Percentiles rank a stretch among this genome's conserved stretches.
Conservation (phyloP, 768 basidiomycete species). For the Leccinum incarnatum region DNA sequence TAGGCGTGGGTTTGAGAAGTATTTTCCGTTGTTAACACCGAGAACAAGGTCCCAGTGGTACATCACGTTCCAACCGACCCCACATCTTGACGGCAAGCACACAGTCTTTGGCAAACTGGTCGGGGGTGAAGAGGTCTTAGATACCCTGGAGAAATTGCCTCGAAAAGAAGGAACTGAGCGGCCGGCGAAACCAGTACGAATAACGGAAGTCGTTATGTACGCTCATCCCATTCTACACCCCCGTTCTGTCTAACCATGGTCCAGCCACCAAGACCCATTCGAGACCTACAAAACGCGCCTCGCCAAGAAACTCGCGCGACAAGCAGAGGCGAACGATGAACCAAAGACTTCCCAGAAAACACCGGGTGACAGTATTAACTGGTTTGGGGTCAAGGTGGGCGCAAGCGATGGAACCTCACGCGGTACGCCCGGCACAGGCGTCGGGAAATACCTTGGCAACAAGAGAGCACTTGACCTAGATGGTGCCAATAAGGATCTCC, state of each 20-base stretch:
- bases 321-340: slow-evolving; percentile 30
- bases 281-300: slow-evolving; percentile 87
- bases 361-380: slow-evolving; percentile 69
- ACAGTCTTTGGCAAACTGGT: slow-evolving; percentile 98
- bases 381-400: slow-evolving; percentile 89
- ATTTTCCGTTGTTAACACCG: background rate
- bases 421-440: slow-evolving; percentile 37
- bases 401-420: slow-evolving; percentile 34
- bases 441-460: slow-evolving; percentile 77
- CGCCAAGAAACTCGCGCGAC: slow-evolving; percentile 65
- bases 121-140: slow-evolving; percentile 89
- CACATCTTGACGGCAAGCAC: slow-evolving; percentile 89
- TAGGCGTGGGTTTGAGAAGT: slow-evolving; percentile 26
- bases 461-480: slow-evolving; percentile 44
- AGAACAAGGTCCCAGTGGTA: slow-evolving; percentile 85
- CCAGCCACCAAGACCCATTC: slow-evolving; percentile 91
- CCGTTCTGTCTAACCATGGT: slow-evolving; percentile 2
- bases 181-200: slow-evolving; percentile 80
- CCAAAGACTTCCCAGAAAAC: slow-evolving; percentile 45
- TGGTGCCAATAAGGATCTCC: slow-evolving; percentile 13
- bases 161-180: slow-evolving; percentile 83
- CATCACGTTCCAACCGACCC: slow-evolving; percentile 78
- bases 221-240: slow-evolving; percentile 26
- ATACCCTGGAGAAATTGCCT: slow-evolving; percentile 78
- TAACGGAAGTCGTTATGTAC: slow-evolving; percentile 84